phyloP scores from a whole-genome alignment of 371 early-diverging fungal species.

The Mucor sp. region DNA sequence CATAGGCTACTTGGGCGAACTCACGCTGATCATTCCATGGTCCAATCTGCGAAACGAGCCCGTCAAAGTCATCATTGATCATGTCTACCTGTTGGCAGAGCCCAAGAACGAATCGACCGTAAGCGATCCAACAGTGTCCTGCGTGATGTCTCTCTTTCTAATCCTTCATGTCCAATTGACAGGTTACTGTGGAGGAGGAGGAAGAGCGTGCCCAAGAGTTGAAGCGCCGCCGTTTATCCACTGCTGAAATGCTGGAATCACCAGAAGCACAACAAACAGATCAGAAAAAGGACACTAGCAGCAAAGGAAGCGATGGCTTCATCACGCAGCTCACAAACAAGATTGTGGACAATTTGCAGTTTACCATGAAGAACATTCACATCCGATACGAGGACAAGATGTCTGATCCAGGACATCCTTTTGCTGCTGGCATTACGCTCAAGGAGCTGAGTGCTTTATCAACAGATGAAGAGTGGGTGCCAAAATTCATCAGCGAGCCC shows the following conservation, averaged over 20 bases:
- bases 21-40: slow-evolving; percentile 87
- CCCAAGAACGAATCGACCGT: slow-evolving; percentile 65
- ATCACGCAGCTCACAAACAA: slow-evolving; percentile 74
- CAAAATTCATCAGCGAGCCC: slow-evolving; percentile 68
- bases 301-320: slow-evolving; percentile 62
- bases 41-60: slow-evolving; percentile 83
- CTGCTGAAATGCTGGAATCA: slow-evolving; percentile 69
- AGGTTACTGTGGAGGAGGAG: slow-evolving; percentile 70
- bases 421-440: slow-evolving; percentile 79
- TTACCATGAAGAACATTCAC: slow-evolving; percentile 87
- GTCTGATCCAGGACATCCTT: slow-evolving; percentile 66
- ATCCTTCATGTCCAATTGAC: neutral
- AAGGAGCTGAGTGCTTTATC: slow-evolving; percentile 81
- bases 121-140: neutral
- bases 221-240: slow-evolving; percentile 82
- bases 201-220: slow-evolving; percentile 78
- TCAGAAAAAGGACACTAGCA: slow-evolving; percentile 55
- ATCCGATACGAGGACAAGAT: slow-evolving; percentile 81
- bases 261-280: slow-evolving; percentile 45
- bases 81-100: slow-evolving; percentile 76
- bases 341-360: slow-evolving; percentile 86
- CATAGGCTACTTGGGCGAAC: slow-evolving; percentile 77
- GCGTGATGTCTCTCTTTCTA: neutral
- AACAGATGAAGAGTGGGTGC: slow-evolving; percentile 76
- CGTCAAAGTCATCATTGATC: slow-evolving; percentile 75